phyloP scores from a whole-genome alignment of 2,329 filamentous ascomycete genomes.

The Exophiala calicioides region DNA sequence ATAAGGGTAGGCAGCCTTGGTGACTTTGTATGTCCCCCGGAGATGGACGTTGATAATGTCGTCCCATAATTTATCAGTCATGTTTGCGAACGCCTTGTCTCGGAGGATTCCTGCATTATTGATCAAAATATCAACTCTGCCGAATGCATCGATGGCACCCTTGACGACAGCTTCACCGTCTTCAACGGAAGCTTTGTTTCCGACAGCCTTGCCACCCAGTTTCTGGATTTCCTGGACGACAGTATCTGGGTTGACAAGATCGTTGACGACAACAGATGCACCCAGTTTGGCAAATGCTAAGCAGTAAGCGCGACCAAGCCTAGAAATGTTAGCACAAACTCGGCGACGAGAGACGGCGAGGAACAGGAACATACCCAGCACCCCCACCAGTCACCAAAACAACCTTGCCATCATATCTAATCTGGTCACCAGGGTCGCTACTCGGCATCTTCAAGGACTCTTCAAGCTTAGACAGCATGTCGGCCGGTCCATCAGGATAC shows the following conservation, averaged over 20 bases:
- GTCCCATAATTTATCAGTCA: conserved; percentile 93
- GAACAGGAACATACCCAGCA: conserved; percentile 63
- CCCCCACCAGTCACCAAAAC: conserved; percentile 86
- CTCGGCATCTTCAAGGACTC: conserved; percentile 75
- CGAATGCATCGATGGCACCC: conserved; percentile 88
- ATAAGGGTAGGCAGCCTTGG: conserved; percentile 96
- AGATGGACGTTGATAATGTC: conserved; percentile 90
- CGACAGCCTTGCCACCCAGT: conserved; percentile 82
- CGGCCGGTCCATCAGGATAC: conserved; percentile 79
- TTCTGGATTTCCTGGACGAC: conserved; percentile 93
- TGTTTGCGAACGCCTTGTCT: conserved; percentile 97
- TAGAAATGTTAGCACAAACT: conserved; percentile 37
- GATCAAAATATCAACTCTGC: conserved; percentile 89
- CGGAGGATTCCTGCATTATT: conserved; percentile 98
- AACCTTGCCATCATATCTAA: conserved; percentile 82
- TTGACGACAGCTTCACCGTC: conserved; percentile 91
- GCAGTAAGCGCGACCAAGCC: conserved; percentile 87
- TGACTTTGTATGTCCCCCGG: conserved; percentile 91
- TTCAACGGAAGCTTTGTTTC: conserved; percentile 90
- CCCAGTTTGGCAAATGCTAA: conserved; percentile 83
- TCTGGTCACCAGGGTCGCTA: conserved; percentile 70
- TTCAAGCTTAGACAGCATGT: conserved; percentile 85
- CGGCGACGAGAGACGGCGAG: conserved; percentile 3
- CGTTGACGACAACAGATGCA: conserved; percentile 88
- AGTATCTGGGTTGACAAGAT: conserved; percentile 85